Conservation (phyloP, 148 eudicot species). For the Nepenthes mirabilis region DNA sequence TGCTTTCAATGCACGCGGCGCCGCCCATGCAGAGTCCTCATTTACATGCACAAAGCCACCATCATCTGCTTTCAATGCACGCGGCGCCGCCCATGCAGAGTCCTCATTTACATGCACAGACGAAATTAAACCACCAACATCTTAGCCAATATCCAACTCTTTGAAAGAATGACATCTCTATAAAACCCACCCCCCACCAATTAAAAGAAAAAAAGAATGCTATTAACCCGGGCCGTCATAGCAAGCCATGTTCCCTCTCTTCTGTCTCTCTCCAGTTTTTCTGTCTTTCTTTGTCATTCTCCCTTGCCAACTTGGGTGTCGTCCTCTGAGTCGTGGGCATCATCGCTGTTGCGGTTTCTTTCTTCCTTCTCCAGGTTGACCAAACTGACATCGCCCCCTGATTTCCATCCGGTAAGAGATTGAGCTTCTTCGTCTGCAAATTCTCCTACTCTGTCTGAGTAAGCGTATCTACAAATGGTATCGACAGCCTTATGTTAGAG, state of each 20-base stretch:
- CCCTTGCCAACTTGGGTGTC: slow-evolving; percentile 46
- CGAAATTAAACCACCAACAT: too few species aligned
- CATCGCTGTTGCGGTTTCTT: slow-evolving; percentile 17
- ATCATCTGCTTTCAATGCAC: too few species aligned
- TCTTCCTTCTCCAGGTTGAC: slow-evolving; percentile 47
- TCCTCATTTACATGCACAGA: too few species aligned
- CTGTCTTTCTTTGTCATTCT: slow-evolving; percentile 17
- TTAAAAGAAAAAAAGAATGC: too few species aligned
- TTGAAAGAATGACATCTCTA: too few species aligned
- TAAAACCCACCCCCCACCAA: too few species aligned
- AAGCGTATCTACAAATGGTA: slow-evolving; percentile 50
- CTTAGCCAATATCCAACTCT: too few species aligned
- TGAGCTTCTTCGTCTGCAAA: slow-evolving; percentile 69
- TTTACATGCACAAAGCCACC: too few species aligned
- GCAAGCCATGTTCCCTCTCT: neutral
- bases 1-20: too few species aligned
- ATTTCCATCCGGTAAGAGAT: slow-evolving; percentile 31
- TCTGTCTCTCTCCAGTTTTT: neutral
- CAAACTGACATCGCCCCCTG: slow-evolving; percentile 57
- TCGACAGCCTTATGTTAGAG: neutral
- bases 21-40: too few species aligned
- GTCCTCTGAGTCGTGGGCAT: slow-evolving; percentile 43
- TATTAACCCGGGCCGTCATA: too few species aligned
- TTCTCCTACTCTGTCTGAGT: slow-evolving; percentile 56
- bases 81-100: too few species aligned